phyloP scores from a whole-genome alignment of 225 moss, liverwort and hornwort species.

The Lunularia cruciata region DNA sequence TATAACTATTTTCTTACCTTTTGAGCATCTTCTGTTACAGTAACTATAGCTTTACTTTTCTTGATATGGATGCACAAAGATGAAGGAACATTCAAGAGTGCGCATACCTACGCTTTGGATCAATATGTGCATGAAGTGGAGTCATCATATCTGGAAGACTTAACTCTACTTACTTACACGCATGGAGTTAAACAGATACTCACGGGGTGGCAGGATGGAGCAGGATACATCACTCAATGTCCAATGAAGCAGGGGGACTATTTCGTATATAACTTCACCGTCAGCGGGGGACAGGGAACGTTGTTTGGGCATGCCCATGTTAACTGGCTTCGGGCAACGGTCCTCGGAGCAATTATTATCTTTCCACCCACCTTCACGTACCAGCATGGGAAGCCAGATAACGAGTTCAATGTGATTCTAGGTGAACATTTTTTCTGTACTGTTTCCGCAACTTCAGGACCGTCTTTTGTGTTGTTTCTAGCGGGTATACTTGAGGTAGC shows the following conservation, averaged over 20 bases:
- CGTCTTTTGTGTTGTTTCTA: too few relatives aligned
- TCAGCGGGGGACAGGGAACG: constrained; percentile 35
- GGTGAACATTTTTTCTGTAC: too few relatives aligned
- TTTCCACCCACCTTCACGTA: constrained; percentile 35
- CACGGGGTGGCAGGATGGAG: constrained; percentile 41
- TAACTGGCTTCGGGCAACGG: constrained; percentile 41
- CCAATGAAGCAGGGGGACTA: constrained; percentile 39
- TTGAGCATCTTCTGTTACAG: too few relatives aligned
- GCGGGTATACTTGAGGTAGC: too few relatives aligned
- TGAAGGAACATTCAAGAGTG: too few relatives aligned
- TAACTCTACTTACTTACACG: constrained; percentile 20
- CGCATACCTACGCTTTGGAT: too few relatives aligned
- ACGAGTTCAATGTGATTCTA: constrained; percentile 38
- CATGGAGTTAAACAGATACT: constrained; percentile 42
- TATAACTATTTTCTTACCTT: too few relatives aligned
- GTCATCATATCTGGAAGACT: too few relatives aligned
- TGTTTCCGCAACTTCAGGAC: too few relatives aligned
- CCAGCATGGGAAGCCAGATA: constrained; percentile 26
- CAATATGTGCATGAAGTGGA: too few relatives aligned
- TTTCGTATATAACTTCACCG: constrained; percentile 44
- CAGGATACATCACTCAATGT: constrained; percentile 39
- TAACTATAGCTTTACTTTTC: too few relatives aligned
- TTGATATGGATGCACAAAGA: too few relatives aligned
- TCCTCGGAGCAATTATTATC: constrained; percentile 40
- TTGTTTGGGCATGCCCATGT: constrained; percentile 44